These are phyloP conservation scores for Pythium brassicae DNA, from an alignment of 352 stramenopile genomes.

Conservation along the genomic window DNA sequence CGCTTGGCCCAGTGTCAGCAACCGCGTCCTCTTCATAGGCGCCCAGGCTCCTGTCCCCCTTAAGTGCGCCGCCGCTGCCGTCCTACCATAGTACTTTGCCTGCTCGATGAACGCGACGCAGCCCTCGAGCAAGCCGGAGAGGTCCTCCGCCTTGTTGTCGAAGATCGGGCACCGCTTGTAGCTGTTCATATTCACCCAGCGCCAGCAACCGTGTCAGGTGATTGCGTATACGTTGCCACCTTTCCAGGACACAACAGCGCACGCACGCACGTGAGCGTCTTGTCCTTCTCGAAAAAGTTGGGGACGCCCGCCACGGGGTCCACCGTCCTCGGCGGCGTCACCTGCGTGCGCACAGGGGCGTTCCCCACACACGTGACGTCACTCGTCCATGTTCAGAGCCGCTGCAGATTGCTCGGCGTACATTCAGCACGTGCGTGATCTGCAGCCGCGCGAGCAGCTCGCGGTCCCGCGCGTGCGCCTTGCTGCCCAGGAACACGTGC, in stretches of 20 bases:
- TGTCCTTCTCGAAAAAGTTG: slow-evolving; percentile 91
- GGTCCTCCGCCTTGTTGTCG: slow-evolving; percentile 89
- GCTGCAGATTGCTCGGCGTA: slow-evolving; percentile 14
- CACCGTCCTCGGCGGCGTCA: slow-evolving; percentile 70
- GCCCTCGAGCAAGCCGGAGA: slow-evolving; percentile 73
- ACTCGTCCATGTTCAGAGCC: background rate
- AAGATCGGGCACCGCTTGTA: slow-evolving; percentile 86
- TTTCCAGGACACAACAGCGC: background rate
- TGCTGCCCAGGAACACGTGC: slow-evolving; percentile 72
- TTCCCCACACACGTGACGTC: too few relatives aligned
- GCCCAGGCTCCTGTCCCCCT: too few relatives aligned
- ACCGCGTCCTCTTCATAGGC: background rate
- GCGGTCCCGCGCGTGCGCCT: slow-evolving; percentile 57
- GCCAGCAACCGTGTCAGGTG: too few relatives aligned
- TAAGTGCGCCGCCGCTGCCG: too few relatives aligned
- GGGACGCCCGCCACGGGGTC: slow-evolving; percentile 83
- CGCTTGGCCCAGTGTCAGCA: slow-evolving; percentile 40
- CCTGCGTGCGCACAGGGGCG: too few relatives aligned
- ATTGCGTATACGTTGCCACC: too few relatives aligned
- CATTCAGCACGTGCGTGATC: slow-evolving; percentile 86
- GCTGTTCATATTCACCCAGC: too few relatives aligned
- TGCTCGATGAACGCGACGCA: slow-evolving; percentile 90
- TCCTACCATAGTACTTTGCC: slow-evolving; percentile 87
- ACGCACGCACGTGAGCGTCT: slow-evolving; percentile 38
- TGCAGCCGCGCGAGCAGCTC: slow-evolving; percentile 46